Conservation (phyloP, 2,329 filamentous ascomycete genomes). For the Diaporthe eres region DNA sequence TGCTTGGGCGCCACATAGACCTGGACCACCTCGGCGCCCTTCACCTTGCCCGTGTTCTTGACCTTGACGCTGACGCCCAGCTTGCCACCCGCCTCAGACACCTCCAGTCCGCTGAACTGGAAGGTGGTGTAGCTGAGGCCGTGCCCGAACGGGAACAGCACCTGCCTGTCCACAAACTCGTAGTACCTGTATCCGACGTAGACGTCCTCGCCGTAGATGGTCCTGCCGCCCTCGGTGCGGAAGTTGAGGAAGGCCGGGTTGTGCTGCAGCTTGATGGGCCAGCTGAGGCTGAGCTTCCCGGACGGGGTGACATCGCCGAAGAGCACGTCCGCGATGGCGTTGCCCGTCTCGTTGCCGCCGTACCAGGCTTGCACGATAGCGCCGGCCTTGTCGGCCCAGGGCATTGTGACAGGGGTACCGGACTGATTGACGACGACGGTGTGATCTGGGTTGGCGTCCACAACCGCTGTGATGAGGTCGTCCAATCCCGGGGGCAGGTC, state of each 20-base stretch:
- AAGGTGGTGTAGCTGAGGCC: constrained; percentile 49
- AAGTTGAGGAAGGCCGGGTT: constrained; percentile 80
- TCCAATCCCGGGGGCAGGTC: constrained; percentile 82
- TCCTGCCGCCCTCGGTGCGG: constrained; percentile 72
- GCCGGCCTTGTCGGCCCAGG: constrained; percentile 70
- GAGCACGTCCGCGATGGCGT: constrained; percentile 83
- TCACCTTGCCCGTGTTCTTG: constrained; percentile 70
- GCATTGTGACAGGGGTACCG: constrained; percentile 81
- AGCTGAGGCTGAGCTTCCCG: constrained; percentile 76
- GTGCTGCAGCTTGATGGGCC: constrained; percentile 73
- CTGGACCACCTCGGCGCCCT: constrained; percentile 70
- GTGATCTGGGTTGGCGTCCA: constrained; percentile 73
- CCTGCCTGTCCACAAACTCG: constrained; percentile 63
- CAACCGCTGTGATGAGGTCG: constrained; percentile 76
- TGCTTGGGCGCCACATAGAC: constrained; percentile 69
- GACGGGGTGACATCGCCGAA: constrained; percentile 82
- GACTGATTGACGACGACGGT: constrained; percentile 83
- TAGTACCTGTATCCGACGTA: constrained; percentile 82
- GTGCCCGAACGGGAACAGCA: constrained; percentile 49
- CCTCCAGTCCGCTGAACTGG: constrained; percentile 62
- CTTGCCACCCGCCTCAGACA: constrained; percentile 62
- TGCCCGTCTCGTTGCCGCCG: constrained; percentile 88
- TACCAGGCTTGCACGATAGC: constrained; percentile 86
- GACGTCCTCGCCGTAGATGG: constrained; percentile 80
- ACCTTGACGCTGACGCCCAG: constrained; percentile 65